phyloP scores from a whole-genome alignment of 2,329 filamentous ascomycete genomes.

The Alternaria tenuissima region DNA sequence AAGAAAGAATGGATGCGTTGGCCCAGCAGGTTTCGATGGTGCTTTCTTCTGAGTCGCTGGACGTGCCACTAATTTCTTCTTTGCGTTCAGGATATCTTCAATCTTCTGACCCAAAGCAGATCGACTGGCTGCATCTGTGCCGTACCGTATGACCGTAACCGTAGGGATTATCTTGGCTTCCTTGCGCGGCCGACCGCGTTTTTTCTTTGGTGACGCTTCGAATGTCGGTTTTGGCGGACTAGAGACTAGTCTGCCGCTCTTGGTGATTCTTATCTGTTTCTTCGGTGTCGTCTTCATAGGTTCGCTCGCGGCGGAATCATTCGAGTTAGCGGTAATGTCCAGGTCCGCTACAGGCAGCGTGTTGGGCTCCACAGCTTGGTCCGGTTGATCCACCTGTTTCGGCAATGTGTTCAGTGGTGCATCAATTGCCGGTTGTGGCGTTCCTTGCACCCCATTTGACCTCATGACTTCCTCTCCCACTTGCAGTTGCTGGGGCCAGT shows the following conservation, averaged over 20 bases:
- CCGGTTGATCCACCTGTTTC: neutral
- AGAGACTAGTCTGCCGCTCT: slow-evolving; percentile 57
- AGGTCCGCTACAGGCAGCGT: slow-evolving; percentile 1
- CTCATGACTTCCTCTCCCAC: slow-evolving; percentile 35
- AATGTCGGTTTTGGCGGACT: slow-evolving; percentile 40
- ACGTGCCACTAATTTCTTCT: slow-evolving; percentile 27
- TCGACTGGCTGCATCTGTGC: slow-evolving; percentile 56
- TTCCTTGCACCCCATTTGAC: neutral
- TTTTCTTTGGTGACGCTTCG: slow-evolving; percentile 57
- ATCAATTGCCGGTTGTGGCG: neutral
- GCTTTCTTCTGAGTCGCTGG: slow-evolving; percentile 31
- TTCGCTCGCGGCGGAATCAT: slow-evolving; percentile 1
- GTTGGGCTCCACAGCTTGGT: neutral
- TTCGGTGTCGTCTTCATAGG: slow-evolving; percentile 31
- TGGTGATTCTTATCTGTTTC: slow-evolving; percentile 52
- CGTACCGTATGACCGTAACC: slow-evolving; percentile 69
- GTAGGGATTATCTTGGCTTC: slow-evolving; percentile 41
- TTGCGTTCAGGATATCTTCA: slow-evolving; percentile 64
- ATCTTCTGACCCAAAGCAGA: slow-evolving; percentile 67
- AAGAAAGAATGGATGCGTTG: slow-evolving; percentile 74
- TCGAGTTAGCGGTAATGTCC: neutral
- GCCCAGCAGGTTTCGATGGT: slow-evolving; percentile 39
- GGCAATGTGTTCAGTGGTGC: neutral
- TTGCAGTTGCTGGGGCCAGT: slow-evolving; percentile 44
- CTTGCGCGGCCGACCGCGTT: slow-evolving; percentile 28